Evolutionary conservation across 768 basidiomycete species (phyloP).

Genomic region (Sarcomyxa edulis): DNA sequence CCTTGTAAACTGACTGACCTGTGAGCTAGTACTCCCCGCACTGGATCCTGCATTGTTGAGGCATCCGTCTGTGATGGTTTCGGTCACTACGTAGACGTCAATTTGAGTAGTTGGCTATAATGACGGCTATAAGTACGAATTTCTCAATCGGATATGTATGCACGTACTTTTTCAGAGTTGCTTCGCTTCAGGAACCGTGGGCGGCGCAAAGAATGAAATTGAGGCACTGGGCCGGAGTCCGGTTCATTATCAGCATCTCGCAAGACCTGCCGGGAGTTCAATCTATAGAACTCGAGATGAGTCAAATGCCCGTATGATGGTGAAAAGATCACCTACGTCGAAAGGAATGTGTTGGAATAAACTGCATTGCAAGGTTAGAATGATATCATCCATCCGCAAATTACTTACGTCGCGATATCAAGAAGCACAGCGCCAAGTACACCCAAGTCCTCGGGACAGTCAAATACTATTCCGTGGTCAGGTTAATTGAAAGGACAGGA

Average conservation of each 20-base stretch:
- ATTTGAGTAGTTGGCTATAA: conserved; percentile 19
- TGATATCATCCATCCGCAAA: neutral
- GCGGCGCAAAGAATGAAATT: conserved; percentile 9
- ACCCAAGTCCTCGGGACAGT: conserved; percentile 25
- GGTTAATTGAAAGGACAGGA: neutral
- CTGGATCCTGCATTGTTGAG: no score
- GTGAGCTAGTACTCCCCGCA: no score
- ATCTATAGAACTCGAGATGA: conserved; percentile 8
- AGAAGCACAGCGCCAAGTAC: conserved; percentile 26
- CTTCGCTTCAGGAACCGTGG: no score
- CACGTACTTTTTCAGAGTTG: no score
- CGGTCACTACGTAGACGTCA: conserved; percentile 23
- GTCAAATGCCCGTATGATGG: neutral
- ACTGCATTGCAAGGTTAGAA: conserved; percentile 11
- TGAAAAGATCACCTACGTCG: conserved; percentile 16
- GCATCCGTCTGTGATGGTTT: conserved; percentile 25
- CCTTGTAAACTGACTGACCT: no score
- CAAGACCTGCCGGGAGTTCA: conserved; percentile 27
- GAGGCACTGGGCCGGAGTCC: conserved; percentile 11
- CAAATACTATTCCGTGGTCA: conserved; percentile 17
- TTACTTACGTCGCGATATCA: conserved; percentile 24
- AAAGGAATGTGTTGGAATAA: conserved; percentile 28
- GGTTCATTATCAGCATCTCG: conserved; percentile 11
- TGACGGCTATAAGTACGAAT: neutral
- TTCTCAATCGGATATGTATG: no score